Base-by-base conservation (phyloP, 495 filamentous ascomycete species). In the Podospora pseudoanserina region DNA sequence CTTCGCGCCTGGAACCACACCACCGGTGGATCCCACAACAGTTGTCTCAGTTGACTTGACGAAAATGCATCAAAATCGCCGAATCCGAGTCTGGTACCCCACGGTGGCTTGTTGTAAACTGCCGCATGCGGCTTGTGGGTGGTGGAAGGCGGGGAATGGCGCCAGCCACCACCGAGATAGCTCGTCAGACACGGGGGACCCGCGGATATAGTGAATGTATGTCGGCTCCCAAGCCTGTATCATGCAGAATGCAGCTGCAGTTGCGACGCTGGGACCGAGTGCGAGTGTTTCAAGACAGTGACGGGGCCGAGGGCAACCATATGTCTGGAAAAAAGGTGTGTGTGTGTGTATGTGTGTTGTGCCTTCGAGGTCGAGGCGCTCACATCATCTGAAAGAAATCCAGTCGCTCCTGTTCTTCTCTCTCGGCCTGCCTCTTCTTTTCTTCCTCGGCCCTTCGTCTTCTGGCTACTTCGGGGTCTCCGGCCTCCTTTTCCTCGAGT, bases 301-400 rank as follows among this genome's bases (percentile, higher is more conserved):
- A 49, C 39, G 39, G 39, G 13, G 39, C 39, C 39, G 13, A 16
- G 39, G 7, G 39, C 15, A 2, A 18, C 39, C 39, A 11, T 16
- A 9, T 49, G 39, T 49, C 39, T 11, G 39, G 13, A 49, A 9
- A n/a, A 4, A 20, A 15, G 1, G 1, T 23, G 20, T 2, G 6
- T 2, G 20, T 23, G 20, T 2, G 6, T 2, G 56, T 58, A 19
- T 58, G 5, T 20, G 56, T 61, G 59, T 26, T 61, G 26, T 26
- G 16, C 32, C 30, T 9, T 58, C 19, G 20, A 58, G 13, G 39
- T 13, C 39, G 23, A 20, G 56, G 11, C 19, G 19, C n/a, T 73
- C 67, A 76, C 68, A 76, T 67, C 74, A 73, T 73, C 65, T 76
- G 74, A 59, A 76, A 72, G 57, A 76, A 76, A 27, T 76, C 72